Percentiles rank a stretch among this genome's conserved stretches.
Evolutionary conservation across 768 basidiomycete genomes (phyloP).

Genomic region (Rubroboletus pulcherrimus): DNA sequence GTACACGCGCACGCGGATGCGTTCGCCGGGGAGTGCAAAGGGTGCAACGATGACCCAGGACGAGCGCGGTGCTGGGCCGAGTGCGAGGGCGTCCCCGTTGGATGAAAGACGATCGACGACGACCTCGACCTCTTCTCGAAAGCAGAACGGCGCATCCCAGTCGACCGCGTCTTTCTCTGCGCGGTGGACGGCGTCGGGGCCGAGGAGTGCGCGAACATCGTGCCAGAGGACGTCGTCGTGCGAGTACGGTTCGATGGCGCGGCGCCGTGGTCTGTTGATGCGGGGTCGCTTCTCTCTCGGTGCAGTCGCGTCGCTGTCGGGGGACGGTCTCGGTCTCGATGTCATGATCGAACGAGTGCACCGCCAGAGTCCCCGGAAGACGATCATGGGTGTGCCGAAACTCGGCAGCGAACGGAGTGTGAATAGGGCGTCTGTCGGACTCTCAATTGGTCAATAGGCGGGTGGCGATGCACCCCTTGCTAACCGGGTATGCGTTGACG

Average conservation of each 20-base stretch:
- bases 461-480: too few relatives aligned
- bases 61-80: slow-evolving; percentile 42
- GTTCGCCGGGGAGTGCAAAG: slow-evolving; percentile 82
- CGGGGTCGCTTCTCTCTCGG: slow-evolving; percentile 34
- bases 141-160: slow-evolving; percentile 56
- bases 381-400: too few relatives aligned
- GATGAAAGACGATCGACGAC: slow-evolving; percentile 63
- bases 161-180: slow-evolving; percentile 48
- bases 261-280: neutral
- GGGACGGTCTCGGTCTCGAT: neutral
- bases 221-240: slow-evolving; percentile 70
- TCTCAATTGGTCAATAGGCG: too few relatives aligned
- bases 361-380: neutral
- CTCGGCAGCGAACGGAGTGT: too few relatives aligned
- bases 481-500: too few relatives aligned
- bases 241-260: slow-evolving; percentile 52
- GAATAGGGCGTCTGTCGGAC: too few relatives aligned
- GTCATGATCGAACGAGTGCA: slow-evolving; percentile 2
- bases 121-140: slow-evolving; percentile 62
- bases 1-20: slow-evolving; percentile 67
- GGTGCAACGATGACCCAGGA: slow-evolving; percentile 85
- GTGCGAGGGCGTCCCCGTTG: slow-evolving; percentile 60
- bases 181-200: slow-evolving; percentile 49
- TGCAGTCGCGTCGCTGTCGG: neutral
- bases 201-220: slow-evolving; percentile 68